Conservation (phyloP, 1,284 basidiomycete species). For the Stygiomarasmius scandens region DNA sequence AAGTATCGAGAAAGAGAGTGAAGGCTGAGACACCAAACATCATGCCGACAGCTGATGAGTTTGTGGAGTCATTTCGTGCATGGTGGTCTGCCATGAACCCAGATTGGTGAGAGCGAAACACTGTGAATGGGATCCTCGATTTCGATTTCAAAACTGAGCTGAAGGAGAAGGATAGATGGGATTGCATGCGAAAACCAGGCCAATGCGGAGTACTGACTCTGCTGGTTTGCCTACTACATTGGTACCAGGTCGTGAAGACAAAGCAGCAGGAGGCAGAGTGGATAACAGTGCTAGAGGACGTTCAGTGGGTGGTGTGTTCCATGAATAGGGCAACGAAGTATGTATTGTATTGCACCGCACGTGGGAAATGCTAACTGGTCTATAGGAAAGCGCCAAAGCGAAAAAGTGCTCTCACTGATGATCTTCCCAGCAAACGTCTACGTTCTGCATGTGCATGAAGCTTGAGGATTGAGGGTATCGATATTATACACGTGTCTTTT, state of each 20-base stretch:
- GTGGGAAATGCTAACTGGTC: no score
- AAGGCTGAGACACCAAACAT: not conserved
- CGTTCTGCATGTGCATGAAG: no score
- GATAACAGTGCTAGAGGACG: not conserved
- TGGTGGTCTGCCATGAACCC: not conserved
- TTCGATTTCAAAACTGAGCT: not conserved
- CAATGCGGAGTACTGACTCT: not conserved
- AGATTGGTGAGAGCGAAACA: not conserved
- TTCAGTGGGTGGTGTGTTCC: not conserved
- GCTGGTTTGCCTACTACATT: not conserved
- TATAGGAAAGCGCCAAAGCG: no score
- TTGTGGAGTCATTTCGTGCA: not conserved
- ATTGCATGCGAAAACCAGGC: not conserved
- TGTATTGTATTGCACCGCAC: no score
- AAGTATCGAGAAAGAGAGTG: not conserved
- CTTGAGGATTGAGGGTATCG: no score
- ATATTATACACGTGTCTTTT: no score
- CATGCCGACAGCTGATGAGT: not conserved
- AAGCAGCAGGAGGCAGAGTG: not conserved
- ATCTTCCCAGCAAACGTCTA: no score
- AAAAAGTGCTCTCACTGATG: no score
- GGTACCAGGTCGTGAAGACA: not conserved
- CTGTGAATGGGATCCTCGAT: not conserved
- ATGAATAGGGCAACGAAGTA: not conserved
- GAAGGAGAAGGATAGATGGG: not conserved